Base-by-base conservation (phyloP, 73 alveolate species). In the Stentor coeruleus region DNA sequence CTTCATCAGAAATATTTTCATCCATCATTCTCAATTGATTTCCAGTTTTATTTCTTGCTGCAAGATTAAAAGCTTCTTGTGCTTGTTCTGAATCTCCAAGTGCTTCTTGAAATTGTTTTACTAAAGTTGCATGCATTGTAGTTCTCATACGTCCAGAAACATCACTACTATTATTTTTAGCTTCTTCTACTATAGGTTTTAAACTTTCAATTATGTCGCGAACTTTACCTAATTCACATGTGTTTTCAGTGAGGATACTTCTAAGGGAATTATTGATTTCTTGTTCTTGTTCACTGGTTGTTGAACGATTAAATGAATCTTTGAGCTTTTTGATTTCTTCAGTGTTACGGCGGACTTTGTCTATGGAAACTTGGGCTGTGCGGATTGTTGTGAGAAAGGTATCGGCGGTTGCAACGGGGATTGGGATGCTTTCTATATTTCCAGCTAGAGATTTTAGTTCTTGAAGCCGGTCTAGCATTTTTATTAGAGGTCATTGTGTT, bases 1-100 rank as follows among this genome's bases (percentile, higher is more conserved):
- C 39, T 66, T 66, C 79, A 66, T 66, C 79, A 66, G 79, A 66
- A 66, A 66, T 66, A 66, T 66, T 66, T 66, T 66, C 79, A 31
- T 66, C 79, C 0, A 66, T 31, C 79, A 66, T 66, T 33, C 79
- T 66, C n/a, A 66, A 31, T 40, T 66, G 79, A 33, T 66, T 66
- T 20, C 40, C 39, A 14, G 39, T 66, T 33, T 66, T 66, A 33
- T 66, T 66, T 33, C 79, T 66, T 14, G 39, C 79, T 26, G 79
- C 79, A 11, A 20, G 49, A 0, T 20, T 33, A 31, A 66, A 66
- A 0, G 37, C 79, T 11, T 66, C 37, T 33, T 66, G 79, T 0
- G 79, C 79, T 31, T 66, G n/a, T 66, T 66, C 79, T 66, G 79
- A 20, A 28, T 66, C 79, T 66, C 79, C 79, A 2, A 66, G 39